These are phyloP conservation scores for Paecilomyces fulvus DNA, from an alignment of 2,329 filamentous ascomycete species.

Conservation along the genomic window DNA sequence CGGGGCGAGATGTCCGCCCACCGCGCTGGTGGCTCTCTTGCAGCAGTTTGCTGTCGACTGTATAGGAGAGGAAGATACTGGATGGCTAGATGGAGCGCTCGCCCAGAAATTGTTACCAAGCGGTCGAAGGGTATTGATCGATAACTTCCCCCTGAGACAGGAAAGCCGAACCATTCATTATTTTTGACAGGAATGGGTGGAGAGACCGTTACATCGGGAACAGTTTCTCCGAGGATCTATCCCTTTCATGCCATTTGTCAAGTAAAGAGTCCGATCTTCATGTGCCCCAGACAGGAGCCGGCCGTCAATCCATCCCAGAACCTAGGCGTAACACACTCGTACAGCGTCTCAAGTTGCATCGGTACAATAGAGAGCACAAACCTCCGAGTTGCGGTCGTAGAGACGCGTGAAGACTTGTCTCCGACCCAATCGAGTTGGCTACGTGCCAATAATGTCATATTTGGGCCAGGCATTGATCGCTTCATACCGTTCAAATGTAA, in stretches of 20 bases:
- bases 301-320: not conserved
- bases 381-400: not conserved
- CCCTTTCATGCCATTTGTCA: not conserved
- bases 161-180: not conserved
- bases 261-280: not conserved
- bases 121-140: not conserved
- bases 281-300: not conserved
- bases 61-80: not conserved
- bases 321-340: not conserved
- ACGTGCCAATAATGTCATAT: not conserved
- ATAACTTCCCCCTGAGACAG: not conserved
- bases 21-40: not conserved
- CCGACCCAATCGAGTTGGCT: not conserved
- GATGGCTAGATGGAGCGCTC: not conserved
- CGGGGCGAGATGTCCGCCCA: not conserved
- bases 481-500: not conserved
- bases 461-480: not conserved
- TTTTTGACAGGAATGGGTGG: conserved; percentile 1
- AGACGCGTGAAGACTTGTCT: not conserved
- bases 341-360: not conserved
- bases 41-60: not conserved
- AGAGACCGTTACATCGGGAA: not conserved
- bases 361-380: not conserved
- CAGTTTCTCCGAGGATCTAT: not conserved
- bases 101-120: not conserved